Conservation (phyloP, 2,329 filamentous ascomycete species). For the Clarireedia monteithiana region DNA sequence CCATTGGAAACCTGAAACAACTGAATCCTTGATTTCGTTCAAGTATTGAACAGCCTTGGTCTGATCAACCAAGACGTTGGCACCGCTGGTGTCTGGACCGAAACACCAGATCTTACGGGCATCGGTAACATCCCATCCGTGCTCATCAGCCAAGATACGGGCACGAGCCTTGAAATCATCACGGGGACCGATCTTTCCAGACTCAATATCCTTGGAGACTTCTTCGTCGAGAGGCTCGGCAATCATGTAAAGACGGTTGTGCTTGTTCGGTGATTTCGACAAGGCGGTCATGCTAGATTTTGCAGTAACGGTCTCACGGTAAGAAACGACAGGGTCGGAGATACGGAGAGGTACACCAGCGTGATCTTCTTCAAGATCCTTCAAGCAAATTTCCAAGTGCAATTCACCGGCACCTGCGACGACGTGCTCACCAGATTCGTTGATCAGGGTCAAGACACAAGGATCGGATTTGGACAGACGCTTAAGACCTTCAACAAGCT, state of each 20-base stretch:
- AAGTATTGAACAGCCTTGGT: conserved; percentile 99
- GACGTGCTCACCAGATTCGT: conserved; percentile 93
- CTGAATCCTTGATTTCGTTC: conserved; percentile 99
- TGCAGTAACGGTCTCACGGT: conserved; percentile 87
- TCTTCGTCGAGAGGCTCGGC: conserved; percentile 90
- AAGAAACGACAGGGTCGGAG: conserved; percentile 96
- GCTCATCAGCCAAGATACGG: conserved; percentile 90
- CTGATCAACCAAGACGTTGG: conserved; percentile 98
- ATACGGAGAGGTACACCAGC: conserved; percentile 96
- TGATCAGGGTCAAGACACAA: conserved; percentile 87
- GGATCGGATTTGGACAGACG: conserved; percentile 99
- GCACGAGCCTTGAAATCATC: conserved; percentile 99
- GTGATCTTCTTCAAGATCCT: conserved; percentile 99
- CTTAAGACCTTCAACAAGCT: conserved; percentile 99
- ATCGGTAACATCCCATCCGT: conserved; percentile 99
- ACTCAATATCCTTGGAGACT: conserved; percentile 81
- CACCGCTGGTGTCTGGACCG: conserved; percentile 92
- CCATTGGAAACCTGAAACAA: conserved; percentile 99
- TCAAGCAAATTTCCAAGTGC: conserved; percentile 99
- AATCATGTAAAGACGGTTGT: conserved; percentile 98
- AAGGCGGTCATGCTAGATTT: conserved; percentile 92
- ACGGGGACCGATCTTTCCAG: conserved; percentile 84
- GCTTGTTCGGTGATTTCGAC: conserved; percentile 99
- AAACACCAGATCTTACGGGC: conserved; percentile 99
- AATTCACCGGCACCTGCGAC: conserved; percentile 99